Evolutionary conservation across 352 stramenopile species (phyloP), one percentile per base, ranked within the genome.

Genomic region (Globisporangium nagaii): DNA sequence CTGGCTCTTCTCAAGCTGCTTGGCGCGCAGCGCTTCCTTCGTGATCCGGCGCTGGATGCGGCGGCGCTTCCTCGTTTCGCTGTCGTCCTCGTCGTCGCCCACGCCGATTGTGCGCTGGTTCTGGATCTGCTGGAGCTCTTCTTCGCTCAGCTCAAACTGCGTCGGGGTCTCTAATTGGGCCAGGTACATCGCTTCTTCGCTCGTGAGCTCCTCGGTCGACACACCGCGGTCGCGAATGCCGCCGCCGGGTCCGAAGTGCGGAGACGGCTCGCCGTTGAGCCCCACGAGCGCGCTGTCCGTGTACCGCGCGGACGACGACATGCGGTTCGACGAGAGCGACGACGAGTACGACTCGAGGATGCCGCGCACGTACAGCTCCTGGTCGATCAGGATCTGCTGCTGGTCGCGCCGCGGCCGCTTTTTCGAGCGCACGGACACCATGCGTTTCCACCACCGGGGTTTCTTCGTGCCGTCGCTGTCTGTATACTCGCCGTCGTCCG

Each of bases 271-370:
- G 25, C 42, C 63, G 47, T 34, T 56, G n/a, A 36, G 48, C 17
- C 32, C 63, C 12, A 34, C 62, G 25, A 57, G 37, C 10, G 53
- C 58, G 27, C 56, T 56, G 30, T 58, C 41, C n/a, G 66, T 70
- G n/a, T 66, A 56, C 32, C 62, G 61, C 22, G 56, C n/a, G 2
- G 57, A 58, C 27, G 65, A 67, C 12, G 74, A 88, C 53, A 70
- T 71, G 22, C 77, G 65, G 31, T 79, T 82, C 47, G 78, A 88
- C 41, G 75, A 84, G 54, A 88, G 67, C 41, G 79, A 89, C 51
- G 79, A 89, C 62, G 66, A 70, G 58, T 86, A 87, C 35, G 79
- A 89, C 60, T 89, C 79, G 56, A 89, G 74, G 46, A 89, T 81
- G 43, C 70, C 86, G 43, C 79, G 73, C 56, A 87, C 72, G 58